Evolutionary conservation across 345 rosid species (phyloP).

Genomic region (Gossypium ekmanianum): DNA sequence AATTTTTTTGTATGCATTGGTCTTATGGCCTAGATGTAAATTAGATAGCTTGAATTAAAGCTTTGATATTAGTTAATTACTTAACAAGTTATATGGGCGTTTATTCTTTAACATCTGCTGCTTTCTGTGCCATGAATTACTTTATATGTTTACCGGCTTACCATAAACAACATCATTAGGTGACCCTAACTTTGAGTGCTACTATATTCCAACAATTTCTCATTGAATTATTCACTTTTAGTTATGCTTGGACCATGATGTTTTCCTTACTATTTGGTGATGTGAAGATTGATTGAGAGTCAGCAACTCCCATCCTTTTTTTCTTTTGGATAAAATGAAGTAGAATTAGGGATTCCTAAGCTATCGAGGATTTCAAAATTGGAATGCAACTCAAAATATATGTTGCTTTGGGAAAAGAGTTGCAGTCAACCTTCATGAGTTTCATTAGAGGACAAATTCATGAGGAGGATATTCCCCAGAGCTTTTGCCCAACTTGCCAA

Average conservation of each 20-base stretch:
- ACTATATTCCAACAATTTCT: neutral
- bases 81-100: neutral
- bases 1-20: conserved; percentile 34
- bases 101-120: neutral
- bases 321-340: neutral
- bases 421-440: too few species aligned
- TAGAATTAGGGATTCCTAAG: neutral
- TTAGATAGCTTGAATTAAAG: conserved; percentile 6
- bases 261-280: neutral
- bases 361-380: neutral
- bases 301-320: neutral
- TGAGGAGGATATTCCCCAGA: too few species aligned
- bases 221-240: neutral
- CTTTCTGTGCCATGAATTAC: neutral
- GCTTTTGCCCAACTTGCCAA: too few species aligned
- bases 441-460: too few species aligned
- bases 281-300: neutral
- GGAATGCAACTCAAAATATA: neutral
- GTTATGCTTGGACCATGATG: neutral
- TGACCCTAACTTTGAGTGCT: neutral
- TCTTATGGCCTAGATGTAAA: conserved; percentile 22
- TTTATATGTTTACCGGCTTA: too few species aligned
- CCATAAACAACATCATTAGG: neutral
- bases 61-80: conserved; percentile 9
- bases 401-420: too few species aligned